Base-by-base conservation (phyloP, 768 basidiomycete species). In the Phylloporus scabripes region DNA sequence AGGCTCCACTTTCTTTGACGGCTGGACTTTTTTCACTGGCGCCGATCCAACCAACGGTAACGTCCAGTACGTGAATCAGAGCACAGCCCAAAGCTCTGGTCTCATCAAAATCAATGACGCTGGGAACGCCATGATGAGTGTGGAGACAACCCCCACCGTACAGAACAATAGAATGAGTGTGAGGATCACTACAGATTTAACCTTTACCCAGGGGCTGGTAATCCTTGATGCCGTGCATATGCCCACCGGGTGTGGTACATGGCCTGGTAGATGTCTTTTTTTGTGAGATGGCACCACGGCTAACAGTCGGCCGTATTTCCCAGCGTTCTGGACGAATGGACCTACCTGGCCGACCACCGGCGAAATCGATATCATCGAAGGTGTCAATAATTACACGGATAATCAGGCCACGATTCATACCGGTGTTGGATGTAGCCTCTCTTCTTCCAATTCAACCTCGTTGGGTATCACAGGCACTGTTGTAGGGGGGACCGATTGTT, bases 371-470 rank as follows among this genome's bases (percentile, higher is more conserved):
- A 90, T 91, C 55, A 65, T 92, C 12, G 90, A 92, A 66, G 90
- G 88, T 20, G 85, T 92, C 15, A 78, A 86, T 56, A 78, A 88
- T 57, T 87, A 88, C 62, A 87, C 83, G 24, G 77, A 81, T 56
- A 85, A 90, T 63, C 88, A 92, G 65, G 83, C 83, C 12, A 91
- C 88, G 11, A 77, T 92, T 36, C 90, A 92, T 62, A 90, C 89
- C 6, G 74, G 74, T 48, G 64, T 76, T 36, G 91, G 89, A 7
- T 92, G 90, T 64, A 72, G 70, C 6, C 70, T 92, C 40, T 56
- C 83, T 10, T 74, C 76, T 12, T 64, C 73, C 32, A 73, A 71
- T 58, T 61, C 74, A 9, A 67, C 68, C 32, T 51, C 66, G 14
- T 74, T 88, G 12, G 71, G 69, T 17, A 83, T 86, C 37, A 72